These are phyloP conservation scores for Arachnopeziza araneosa DNA, from an alignment of 2,329 filamentous ascomycete genomes.

Conservation along the genomic window DNA sequence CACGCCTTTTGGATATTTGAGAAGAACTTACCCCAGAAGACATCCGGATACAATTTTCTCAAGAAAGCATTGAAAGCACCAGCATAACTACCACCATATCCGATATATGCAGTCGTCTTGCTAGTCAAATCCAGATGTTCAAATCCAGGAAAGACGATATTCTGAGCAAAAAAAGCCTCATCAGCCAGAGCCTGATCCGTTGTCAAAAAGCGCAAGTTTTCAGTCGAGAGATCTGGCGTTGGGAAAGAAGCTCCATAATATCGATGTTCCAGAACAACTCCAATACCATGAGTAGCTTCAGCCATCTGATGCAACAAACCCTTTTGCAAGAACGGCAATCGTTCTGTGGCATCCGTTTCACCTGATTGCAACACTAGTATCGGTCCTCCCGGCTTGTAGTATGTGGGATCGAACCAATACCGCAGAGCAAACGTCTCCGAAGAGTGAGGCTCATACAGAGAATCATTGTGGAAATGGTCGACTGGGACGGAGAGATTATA, in stretches of 20 bases:
- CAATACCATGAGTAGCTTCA: constrained; percentile 66
- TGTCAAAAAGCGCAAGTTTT: constrained; percentile 74
- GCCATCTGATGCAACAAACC: constrained; percentile 69
- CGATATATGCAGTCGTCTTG: constrained; percentile 62
- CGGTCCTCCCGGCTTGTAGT: constrained; percentile 73
- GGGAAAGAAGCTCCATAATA: constrained; percentile 81
- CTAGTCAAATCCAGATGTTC: constrained; percentile 63
- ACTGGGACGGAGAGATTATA: constrained; percentile 40
- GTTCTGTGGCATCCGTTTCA: constrained; percentile 57
- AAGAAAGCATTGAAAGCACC: constrained; percentile 74
- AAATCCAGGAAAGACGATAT: constrained; percentile 65
- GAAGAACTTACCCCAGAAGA: constrained; percentile 57
- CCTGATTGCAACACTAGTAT: constrained; percentile 73
- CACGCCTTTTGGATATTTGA: neutral
- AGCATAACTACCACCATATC: constrained; percentile 80
- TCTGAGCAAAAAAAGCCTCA: constrained; percentile 70
- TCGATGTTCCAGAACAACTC: constrained; percentile 77
- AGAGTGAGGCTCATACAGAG: constrained; percentile 70
- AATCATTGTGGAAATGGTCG: constrained; percentile 81
- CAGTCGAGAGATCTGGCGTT: constrained; percentile 55
- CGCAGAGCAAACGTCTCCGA: constrained; percentile 62
- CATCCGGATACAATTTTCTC: constrained; percentile 69
- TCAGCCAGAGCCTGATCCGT: constrained; percentile 81
- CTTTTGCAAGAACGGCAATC: constrained; percentile 68
- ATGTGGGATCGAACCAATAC: constrained; percentile 76